Percentiles rank a stretch among this genome's conserved stretches.
These are phyloP conservation scores for Bryum argenteum DNA, from an alignment of 225 moss, liverwort and hornwort genomes.

Conservation along the genomic window DNA sequence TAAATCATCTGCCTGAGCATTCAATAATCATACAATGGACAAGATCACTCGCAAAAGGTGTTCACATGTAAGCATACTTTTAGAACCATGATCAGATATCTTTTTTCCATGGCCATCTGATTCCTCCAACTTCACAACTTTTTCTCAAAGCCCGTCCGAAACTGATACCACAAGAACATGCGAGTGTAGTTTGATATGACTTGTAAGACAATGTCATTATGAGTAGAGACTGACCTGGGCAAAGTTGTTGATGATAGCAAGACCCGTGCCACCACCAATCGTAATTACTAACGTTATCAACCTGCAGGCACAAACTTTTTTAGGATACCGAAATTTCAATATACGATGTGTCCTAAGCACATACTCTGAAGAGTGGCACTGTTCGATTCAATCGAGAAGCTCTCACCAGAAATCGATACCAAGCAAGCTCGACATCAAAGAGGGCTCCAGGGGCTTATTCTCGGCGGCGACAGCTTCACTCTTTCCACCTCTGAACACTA, in stretches of 20 bases:
- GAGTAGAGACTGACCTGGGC: conserved; percentile 46
- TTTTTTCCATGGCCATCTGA: neutral
- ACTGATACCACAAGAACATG: neutral
- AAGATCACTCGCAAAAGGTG: neutral
- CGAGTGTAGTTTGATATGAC: neutral
- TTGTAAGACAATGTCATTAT: neutral
- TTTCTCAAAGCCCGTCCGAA: neutral
- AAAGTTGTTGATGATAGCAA: conserved; percentile 72
- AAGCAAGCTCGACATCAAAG: conserved; percentile 42
- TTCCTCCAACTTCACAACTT: too few relatives aligned
- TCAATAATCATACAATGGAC: neutral
- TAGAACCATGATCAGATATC: neutral
- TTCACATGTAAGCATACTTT: neutral
- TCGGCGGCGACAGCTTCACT: conserved; percentile 10
- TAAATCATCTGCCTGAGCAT: neutral
- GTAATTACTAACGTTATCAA: conserved; percentile 53
- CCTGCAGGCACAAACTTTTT: conserved; percentile 27
- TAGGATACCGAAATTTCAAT: too few relatives aligned
- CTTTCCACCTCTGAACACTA: conserved; percentile 30
- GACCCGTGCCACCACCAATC: conserved; percentile 61
- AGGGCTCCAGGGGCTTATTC: conserved; percentile 28
- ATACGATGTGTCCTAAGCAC: neutral
- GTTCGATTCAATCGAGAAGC: neutral
- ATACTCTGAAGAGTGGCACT: neutral
- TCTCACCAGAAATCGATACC: conserved; percentile 55